A percentile compares a stretch with the other conserved stretches of the same genome.
phyloP scores from a whole-genome alignment of 176 grass and related monocot genomes.

The Oryza meridionalis region DNA sequence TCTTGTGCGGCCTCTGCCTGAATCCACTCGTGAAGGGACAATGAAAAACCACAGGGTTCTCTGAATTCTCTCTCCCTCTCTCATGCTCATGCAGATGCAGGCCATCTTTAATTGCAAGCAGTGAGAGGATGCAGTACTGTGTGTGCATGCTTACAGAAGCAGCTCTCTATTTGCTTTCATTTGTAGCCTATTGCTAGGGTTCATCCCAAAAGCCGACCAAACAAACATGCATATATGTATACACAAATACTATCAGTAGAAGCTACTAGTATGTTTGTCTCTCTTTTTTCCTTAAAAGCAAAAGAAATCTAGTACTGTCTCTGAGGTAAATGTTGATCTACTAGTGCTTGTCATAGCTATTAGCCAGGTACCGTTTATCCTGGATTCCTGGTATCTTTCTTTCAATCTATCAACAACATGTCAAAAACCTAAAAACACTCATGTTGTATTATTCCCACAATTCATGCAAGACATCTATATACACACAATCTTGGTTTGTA shows the following conservation, averaged over 20 bases:
- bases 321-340: background rate
- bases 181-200: slow-evolving; percentile 50
- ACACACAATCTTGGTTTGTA: background rate
- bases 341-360: background rate
- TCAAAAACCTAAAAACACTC: background rate
- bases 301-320: background rate
- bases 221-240: slow-evolving; percentile 1
- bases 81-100: slow-evolving; percentile 6
- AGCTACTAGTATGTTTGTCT: background rate
- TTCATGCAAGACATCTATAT: background rate
- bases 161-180: slow-evolving; percentile 19
- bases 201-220: slow-evolving; percentile 52
- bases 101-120: slow-evolving; percentile 57
- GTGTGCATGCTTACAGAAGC: slow-evolving; percentile 48
- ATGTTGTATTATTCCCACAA: background rate
- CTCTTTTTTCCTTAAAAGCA: background rate
- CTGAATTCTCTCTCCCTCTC: background rate
- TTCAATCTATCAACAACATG: background rate
- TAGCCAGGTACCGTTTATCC: background rate
- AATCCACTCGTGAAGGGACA: slow-evolving; percentile 68
- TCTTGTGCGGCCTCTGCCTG: slow-evolving; percentile 59
- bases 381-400: background rate
- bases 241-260: background rate
- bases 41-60: slow-evolving; percentile 57
- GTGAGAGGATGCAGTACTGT: slow-evolving; percentile 31